Percentiles rank a stretch among this genome's conserved stretches.
phyloP scores from a whole-genome alignment of 257 asterid genomes.

The Fraxinus quadrangulata region DNA sequence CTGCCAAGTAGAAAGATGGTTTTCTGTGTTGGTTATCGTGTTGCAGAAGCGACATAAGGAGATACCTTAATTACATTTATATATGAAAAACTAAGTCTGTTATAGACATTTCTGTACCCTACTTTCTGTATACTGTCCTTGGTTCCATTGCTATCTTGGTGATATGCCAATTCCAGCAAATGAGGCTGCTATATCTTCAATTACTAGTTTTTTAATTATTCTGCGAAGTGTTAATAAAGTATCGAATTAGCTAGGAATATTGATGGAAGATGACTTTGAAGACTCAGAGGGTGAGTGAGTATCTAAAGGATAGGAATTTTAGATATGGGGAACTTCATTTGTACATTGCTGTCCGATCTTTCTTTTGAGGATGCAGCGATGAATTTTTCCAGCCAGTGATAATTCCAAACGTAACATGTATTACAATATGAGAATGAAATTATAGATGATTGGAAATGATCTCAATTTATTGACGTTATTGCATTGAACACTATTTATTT shows the following conservation, averaged over 20 bases:
- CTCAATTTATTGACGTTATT: background rate
- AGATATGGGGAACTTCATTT: background rate
- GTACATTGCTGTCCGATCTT: background rate
- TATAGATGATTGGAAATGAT: background rate
- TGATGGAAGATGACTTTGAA: background rate
- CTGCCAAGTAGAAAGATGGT: constrained; percentile 1
- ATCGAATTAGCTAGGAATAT: background rate
- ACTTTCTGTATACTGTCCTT: background rate
- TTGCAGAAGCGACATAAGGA: background rate
- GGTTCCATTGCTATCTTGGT: background rate
- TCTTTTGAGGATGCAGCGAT: background rate
- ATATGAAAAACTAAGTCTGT: background rate
- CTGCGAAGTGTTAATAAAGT: background rate
- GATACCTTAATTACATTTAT: background rate
- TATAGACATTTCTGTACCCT: background rate
- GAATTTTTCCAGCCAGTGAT: background rate
- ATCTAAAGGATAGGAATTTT: background rate
- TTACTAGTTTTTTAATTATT: background rate
- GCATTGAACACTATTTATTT: background rate
- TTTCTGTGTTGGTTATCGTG: background rate
- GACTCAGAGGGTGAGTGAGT: background rate
- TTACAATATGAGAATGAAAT: background rate
- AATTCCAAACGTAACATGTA: background rate
- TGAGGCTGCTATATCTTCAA: background rate
- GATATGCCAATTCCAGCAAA: background rate